Percentiles rank a stretch among this genome's conserved stretches.
Conservation (phyloP, 2,329 filamentous ascomycete species). For the Ophiostoma triangulosporum region DNA sequence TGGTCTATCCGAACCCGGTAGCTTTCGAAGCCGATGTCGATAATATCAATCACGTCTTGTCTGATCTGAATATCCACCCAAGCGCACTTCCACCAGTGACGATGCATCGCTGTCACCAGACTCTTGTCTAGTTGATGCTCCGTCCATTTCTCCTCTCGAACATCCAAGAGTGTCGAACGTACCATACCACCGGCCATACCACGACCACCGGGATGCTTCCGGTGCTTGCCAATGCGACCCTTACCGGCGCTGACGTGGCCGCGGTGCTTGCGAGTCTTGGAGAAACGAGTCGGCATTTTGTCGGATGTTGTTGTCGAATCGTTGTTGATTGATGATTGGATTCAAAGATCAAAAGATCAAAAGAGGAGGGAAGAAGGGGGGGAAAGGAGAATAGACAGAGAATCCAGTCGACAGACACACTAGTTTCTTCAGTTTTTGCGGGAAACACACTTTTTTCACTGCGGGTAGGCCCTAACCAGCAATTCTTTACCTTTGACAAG, state of each 20-base stretch:
- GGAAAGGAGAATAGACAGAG: neutral
- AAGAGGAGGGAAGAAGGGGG: neutral
- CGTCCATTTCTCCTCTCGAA: too few species aligned
- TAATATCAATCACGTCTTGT: too few species aligned
- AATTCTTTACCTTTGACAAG: constrained; percentile 3
- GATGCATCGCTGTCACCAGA: too few species aligned
- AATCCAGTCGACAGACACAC: neutral
- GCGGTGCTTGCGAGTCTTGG: constrained; percentile 74
- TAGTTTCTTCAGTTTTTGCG: constrained; percentile 2
- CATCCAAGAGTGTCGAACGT: constrained; percentile 4
- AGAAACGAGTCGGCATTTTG: constrained; percentile 52
- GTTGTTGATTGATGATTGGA: constrained; percentile 10
- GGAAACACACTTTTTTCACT: constrained; percentile 1
- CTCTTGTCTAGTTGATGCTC: too few species aligned
- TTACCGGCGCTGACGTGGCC: constrained; percentile 97
- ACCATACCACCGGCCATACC: constrained; percentile 73
- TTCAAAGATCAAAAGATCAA: constrained; percentile 3
- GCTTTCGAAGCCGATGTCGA: too few species aligned
- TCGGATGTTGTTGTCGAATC: constrained; percentile 8
- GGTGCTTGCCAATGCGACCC: constrained; percentile 97
- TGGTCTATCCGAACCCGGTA: too few species aligned
- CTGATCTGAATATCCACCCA: too few species aligned
- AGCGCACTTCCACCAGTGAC: too few species aligned
- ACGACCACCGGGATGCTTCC: constrained; percentile 78
- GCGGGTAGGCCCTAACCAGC: constrained; percentile 1